phyloP scores from a whole-genome alignment of 2,329 filamentous ascomycete species.

The Alternaria triticimaculans region DNA sequence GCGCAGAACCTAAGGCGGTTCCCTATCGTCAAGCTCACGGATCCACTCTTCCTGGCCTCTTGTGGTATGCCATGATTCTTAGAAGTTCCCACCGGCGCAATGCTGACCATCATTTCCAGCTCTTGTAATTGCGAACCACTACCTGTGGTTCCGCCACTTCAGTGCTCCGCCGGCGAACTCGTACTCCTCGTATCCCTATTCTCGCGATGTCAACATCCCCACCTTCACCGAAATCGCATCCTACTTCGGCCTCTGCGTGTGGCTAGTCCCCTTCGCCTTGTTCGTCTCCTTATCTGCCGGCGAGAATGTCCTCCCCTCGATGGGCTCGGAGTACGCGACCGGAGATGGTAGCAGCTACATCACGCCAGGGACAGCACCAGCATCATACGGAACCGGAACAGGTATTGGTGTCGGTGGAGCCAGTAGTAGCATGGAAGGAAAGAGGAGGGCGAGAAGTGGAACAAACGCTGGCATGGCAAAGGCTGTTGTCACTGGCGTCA shows the following conservation, averaged over 20 bases:
- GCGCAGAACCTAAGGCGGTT: constrained; percentile 81
- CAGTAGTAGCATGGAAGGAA: constrained; percentile 30
- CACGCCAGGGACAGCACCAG: constrained; percentile 51
- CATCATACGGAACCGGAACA: constrained; percentile 27
- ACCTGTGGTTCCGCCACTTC: constrained; percentile 95
- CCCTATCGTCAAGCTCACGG: constrained; percentile 81
- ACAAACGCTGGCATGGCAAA: constrained; percentile 64
- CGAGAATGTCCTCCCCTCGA: constrained; percentile 92
- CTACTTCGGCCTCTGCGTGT: constrained; percentile 95
- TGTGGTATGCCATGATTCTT: constrained; percentile 65
- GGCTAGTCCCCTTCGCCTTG: constrained; percentile 92
- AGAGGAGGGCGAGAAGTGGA: constrained; percentile 56
- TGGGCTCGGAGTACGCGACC: constrained; percentile 77
- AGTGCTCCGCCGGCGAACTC: constrained; percentile 63
- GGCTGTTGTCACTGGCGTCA: constrained; percentile 64
- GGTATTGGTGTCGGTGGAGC: constrained; percentile 39
- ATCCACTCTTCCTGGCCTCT: constrained; percentile 84
- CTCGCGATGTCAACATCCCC: constrained; percentile 71
- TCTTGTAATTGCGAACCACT: constrained; percentile 89
- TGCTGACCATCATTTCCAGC: constrained; percentile 53
- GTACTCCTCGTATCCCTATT: constrained; percentile 63
- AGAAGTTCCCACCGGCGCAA: neutral
- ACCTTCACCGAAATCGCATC: constrained; percentile 93
- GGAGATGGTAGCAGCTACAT: constrained; percentile 61
- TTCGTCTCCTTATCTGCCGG: constrained; percentile 94